These are phyloP conservation scores for Ensete ventricosum DNA, from an alignment of 176 grass and related monocot genomes.

Conservation along the genomic window DNA sequence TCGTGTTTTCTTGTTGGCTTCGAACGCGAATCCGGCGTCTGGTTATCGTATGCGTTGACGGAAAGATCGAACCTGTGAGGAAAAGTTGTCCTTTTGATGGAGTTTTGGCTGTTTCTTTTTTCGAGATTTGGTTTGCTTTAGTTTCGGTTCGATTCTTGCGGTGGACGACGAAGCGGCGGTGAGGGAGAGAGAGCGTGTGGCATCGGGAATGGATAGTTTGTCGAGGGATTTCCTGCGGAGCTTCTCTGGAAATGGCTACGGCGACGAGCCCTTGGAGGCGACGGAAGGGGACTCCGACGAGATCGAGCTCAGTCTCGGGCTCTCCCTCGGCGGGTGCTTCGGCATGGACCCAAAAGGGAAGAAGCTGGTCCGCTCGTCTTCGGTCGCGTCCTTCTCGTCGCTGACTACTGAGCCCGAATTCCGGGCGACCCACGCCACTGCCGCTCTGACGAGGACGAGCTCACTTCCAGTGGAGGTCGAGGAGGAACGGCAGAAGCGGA, in stretches of 20 bases:
- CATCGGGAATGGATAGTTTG: not conserved
- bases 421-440: conserved; percentile 13
- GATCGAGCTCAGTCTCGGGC: conserved; percentile 66
- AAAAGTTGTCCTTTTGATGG: not conserved
- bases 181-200: not conserved
- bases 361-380: conserved; percentile 41
- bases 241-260: conserved; percentile 23
- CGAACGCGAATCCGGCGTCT: not conserved
- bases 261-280: conserved; percentile 7
- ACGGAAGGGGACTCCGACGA: conserved; percentile 29
- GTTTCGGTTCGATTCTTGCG: not conserved
- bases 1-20: not conserved
- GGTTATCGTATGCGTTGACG: not conserved
- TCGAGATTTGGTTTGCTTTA: not conserved
- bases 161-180: not conserved
- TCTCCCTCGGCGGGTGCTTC: conserved; percentile 73
- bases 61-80: not conserved
- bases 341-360: conserved; percentile 47
- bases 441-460: conserved; percentile 37
- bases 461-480: conserved; percentile 52
- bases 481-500: conserved; percentile 45
- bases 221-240: conserved; percentile 44
- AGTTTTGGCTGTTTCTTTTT: not conserved
- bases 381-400: conserved; percentile 48
- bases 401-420: conserved; percentile 22